Base-by-base conservation (phyloP, 2,329 filamentous ascomycete species). In the Esteya vermicola region DNA sequence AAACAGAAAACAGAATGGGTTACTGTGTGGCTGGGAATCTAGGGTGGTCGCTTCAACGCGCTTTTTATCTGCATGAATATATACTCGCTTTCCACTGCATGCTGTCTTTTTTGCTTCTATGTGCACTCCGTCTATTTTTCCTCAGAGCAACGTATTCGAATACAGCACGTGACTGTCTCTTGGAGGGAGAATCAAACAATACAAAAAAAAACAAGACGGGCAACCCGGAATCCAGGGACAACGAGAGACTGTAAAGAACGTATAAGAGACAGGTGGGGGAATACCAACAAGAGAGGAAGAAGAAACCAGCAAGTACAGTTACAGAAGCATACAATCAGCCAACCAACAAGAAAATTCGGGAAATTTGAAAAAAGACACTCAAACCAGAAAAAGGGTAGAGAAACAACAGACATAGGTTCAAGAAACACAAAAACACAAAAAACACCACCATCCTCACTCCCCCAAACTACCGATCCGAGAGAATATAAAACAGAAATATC, bases 11-110 rank as follows among this genome's bases (percentile, higher is more conserved):
- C 10, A 21, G 18, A n/a, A n/a, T n/a, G n/a, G n/a, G n/a, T n/a
- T n/a, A n/a, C n/a, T n/a, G n/a, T n/a, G n/a, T n/a, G n/a, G n/a
- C n/a, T n/a, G n/a, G 28, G 9, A 36, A 18, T 16, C 4, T 33
- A 20, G n/a, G 16, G 25, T 23, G 18, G 35, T 36, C 25, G 36
- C 36, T 38, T 38, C 36, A 38, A 38, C 36, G 36, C 36, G 36
- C 18, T 22, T 30, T 37, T 22, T 37, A 18, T 3, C n/a, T n/a
- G n/a, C n/a, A n/a, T n/a, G n/a, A n/a, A n/a, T n/a, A n/a, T n/a
- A n/a, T n/a, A n/a, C n/a, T n/a, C n/a, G n/a, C n/a, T n/a, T n/a
- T n/a, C n/a, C n/a, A n/a, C n/a, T n/a, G n/a, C n/a, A n/a, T n/a
- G n/a, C n/a, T n/a, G n/a, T n/a, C n/a, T n/a, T n/a, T n/a, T n/a